Evolutionary conservation across 805 yeast genomes (phyloP).

Genomic region (Myxozyma geophila): DNA sequence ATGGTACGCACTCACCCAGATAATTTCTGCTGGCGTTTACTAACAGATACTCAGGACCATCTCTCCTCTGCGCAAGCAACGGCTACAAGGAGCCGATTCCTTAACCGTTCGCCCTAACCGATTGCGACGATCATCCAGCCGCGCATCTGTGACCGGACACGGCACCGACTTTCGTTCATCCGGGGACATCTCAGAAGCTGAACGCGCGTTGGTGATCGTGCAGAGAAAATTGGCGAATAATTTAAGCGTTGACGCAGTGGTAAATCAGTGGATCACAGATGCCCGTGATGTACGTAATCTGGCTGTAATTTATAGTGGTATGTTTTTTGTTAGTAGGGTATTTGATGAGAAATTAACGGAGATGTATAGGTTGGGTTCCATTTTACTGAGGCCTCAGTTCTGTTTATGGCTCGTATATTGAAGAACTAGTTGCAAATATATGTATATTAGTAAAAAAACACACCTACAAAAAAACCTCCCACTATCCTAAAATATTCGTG

Average conservation of each 20-base stretch:
- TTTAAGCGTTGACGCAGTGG: slow-evolving; percentile 80
- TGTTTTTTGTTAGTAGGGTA: slow-evolving; percentile 48
- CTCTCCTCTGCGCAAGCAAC: slow-evolving; percentile 59
- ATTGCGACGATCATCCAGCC: background rate
- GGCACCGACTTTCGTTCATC: background rate
- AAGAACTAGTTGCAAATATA: background rate
- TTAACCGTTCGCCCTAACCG: slow-evolving; percentile 4
- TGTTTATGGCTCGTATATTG: background rate
- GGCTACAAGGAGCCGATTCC: slow-evolving; percentile 22
- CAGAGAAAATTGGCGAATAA: slow-evolving; percentile 71
- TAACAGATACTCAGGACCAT: slow-evolving; percentile 49
- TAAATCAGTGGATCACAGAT: slow-evolving; percentile 75
- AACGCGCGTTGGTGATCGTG: slow-evolving; percentile 74
- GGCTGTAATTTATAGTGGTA: slow-evolving; percentile 77
- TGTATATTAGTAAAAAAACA: background rate
- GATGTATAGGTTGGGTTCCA: slow-evolving; percentile 45
- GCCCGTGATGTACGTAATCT: slow-evolving; percentile 72
- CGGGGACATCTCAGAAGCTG: slow-evolving; percentile 68
- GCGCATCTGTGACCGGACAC: background rate
- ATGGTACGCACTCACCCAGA: slow-evolving; percentile 55
- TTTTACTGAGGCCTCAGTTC: slow-evolving; percentile 40
- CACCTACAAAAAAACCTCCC: background rate
- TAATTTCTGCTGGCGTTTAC: background rate
- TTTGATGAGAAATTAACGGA: background rate
- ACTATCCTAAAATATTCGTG: background rate